Evolutionary conservation across 257 asterid genomes (phyloP).

Genomic region (Solanum pinnatisectum): DNA sequence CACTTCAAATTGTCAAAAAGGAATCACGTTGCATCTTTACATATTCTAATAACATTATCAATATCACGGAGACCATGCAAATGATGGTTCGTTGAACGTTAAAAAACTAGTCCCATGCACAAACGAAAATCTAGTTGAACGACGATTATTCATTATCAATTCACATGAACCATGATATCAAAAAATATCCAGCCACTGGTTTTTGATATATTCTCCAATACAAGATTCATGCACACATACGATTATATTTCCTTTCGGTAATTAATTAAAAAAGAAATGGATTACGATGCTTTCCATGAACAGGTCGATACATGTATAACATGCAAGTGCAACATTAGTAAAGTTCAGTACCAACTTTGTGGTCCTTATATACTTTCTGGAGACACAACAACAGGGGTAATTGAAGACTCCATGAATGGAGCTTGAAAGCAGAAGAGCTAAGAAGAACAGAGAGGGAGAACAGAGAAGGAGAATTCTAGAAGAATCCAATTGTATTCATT

Average conservation of each 20-base stretch:
- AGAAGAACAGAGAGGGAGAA: too few relatives aligned
- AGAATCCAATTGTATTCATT: too few relatives aligned
- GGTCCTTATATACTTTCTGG: background rate
- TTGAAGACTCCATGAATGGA: too few relatives aligned
- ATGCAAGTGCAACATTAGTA: background rate
- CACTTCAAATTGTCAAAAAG: background rate
- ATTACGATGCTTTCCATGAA: background rate
- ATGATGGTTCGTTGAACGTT: background rate
- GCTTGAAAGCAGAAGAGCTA: too few relatives aligned
- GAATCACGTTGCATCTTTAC: background rate
- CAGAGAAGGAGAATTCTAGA: too few relatives aligned
- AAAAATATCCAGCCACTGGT: background rate
- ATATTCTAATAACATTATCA: background rate
- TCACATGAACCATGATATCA: background rate
- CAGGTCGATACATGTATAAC: background rate
- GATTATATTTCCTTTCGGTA: background rate
- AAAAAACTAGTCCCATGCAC: background rate
- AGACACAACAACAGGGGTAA: background rate
- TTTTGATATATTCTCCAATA: background rate
- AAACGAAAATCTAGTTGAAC: background rate
- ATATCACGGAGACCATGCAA: background rate
- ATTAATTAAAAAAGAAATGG: background rate
- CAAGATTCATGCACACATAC: background rate
- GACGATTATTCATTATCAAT: background rate
- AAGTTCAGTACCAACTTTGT: background rate